These are phyloP conservation scores for Neobulgaria alba DNA, from an alignment of 2,329 filamentous ascomycete genomes.

Conservation along the genomic window DNA sequence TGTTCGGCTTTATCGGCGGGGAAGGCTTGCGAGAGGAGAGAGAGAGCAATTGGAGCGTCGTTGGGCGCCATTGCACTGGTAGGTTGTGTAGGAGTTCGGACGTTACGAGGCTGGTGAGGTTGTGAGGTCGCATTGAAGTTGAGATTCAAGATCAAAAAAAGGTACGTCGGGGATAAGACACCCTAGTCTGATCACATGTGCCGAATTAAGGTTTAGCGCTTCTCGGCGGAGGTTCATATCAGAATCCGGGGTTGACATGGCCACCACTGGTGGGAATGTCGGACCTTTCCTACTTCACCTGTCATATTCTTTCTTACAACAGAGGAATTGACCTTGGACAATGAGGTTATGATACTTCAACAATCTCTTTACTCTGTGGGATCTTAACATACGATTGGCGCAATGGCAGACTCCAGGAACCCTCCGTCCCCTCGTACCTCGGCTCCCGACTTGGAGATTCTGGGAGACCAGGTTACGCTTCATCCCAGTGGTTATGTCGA, in stretches of 20 bases:
- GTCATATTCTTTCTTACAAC: too few species aligned
- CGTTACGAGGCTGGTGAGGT: not conserved
- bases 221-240: too few species aligned
- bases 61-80: conserved; percentile 15
- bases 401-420: conserved; percentile 30
- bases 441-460: conserved; percentile 69
- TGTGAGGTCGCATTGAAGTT: conserved; percentile 1
- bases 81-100: too few species aligned
- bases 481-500: conserved; percentile 64
- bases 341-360: conserved; percentile 9
- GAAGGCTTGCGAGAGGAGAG: conserved; percentile 70
- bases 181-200: too few species aligned
- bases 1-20: conserved; percentile 60
- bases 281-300: too few species aligned
- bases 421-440: conserved; percentile 34
- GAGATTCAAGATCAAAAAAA: not conserved
- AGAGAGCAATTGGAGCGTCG: conserved; percentile 36
- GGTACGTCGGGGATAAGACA: too few species aligned
- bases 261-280: too few species aligned
- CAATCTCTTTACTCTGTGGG: not conserved
- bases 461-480: conserved; percentile 65
- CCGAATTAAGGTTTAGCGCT: too few species aligned
- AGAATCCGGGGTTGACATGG: too few species aligned
- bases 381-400: conserved; percentile 3
- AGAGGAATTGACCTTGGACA: too few species aligned